phyloP scores from a whole-genome alignment of 306 rosid species.

The Corylus americana region DNA sequence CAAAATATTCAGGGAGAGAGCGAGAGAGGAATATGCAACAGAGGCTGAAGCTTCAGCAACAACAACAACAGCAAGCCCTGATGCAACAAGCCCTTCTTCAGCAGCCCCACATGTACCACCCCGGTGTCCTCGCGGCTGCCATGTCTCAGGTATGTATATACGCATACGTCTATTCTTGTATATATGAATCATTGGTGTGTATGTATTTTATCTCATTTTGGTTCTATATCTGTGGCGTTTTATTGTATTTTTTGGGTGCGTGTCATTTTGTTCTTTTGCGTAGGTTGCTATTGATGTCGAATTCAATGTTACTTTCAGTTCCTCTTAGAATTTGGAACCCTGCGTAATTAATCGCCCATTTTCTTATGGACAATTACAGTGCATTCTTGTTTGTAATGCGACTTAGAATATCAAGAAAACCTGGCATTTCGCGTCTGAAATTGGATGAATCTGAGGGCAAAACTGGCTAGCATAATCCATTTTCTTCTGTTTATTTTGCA shows the following conservation, averaged over 20 bases:
- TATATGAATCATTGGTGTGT: neutral
- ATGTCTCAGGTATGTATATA: slow-evolving; percentile 52
- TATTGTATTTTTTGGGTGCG: neutral
- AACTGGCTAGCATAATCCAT: neutral
- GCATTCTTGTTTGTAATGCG: neutral
- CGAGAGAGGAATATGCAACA: slow-evolving; percentile 57
- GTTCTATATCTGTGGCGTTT: neutral
- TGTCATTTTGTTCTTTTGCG: neutral
- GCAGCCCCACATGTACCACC: slow-evolving; percentile 75
- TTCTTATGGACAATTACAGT: slow-evolving; percentile 6
- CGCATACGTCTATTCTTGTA: neutral
- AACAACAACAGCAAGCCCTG: slow-evolving; percentile 59
- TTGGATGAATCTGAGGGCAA: neutral
- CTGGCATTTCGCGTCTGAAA: neutral
- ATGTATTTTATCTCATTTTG: neutral
- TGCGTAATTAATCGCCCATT: neutral
- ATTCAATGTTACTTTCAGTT: neutral
- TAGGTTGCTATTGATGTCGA: neutral
- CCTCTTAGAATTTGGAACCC: neutral
- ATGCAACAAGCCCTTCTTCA: slow-evolving; percentile 81
- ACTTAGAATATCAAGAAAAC: neutral
- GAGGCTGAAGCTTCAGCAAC: slow-evolving; percentile 59
- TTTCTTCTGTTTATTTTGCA: neutral
- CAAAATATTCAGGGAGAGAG: neutral
- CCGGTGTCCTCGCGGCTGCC: slow-evolving; percentile 74